These are phyloP conservation scores for Hypoxylon sp. DNA, from an alignment of 2,329 filamentous ascomycete genomes.

Conservation along the genomic window DNA sequence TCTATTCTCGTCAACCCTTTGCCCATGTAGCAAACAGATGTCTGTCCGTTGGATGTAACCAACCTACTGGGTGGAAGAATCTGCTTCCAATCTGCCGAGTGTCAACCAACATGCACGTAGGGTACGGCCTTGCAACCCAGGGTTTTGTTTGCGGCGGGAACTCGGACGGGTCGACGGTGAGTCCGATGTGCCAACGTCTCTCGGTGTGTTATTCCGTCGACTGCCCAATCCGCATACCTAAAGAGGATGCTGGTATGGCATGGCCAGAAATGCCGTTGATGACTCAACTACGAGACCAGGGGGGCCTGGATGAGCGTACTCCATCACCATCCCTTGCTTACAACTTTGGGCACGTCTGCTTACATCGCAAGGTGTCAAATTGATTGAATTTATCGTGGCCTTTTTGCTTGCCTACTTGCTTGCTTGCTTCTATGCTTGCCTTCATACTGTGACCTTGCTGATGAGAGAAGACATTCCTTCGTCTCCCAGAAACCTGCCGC, in stretches of 20 bases:
- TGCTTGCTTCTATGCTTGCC: no score
- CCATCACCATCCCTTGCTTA: conserved; percentile 1
- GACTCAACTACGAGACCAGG: conserved; percentile 17
- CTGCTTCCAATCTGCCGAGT: no score
- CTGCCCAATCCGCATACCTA: not conserved
- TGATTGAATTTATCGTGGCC: not conserved
- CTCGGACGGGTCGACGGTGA: not conserved
- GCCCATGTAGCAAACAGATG: no score
- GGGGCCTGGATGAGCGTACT: conserved; percentile 4
- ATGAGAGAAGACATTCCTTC: not conserved
- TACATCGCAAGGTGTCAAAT: conserved; percentile 9
- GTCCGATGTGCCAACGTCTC: not conserved
- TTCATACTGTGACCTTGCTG: not conserved
- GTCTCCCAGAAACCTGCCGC: not conserved
- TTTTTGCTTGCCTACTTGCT: not conserved
- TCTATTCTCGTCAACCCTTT: no score
- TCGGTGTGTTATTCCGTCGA: conserved; percentile 6
- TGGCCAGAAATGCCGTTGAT: conserved; percentile 11
- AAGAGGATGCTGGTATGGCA: not conserved
- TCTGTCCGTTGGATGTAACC: no score
- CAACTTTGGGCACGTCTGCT: not conserved
- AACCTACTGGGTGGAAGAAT: no score
- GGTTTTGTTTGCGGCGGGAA: not conserved
- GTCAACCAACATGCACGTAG: conserved; percentile 11
- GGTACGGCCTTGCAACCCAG: conserved; percentile 8